Conservation (phyloP, 2,329 filamentous ascomycete genomes). For the Alternaria ethzedia region DNA sequence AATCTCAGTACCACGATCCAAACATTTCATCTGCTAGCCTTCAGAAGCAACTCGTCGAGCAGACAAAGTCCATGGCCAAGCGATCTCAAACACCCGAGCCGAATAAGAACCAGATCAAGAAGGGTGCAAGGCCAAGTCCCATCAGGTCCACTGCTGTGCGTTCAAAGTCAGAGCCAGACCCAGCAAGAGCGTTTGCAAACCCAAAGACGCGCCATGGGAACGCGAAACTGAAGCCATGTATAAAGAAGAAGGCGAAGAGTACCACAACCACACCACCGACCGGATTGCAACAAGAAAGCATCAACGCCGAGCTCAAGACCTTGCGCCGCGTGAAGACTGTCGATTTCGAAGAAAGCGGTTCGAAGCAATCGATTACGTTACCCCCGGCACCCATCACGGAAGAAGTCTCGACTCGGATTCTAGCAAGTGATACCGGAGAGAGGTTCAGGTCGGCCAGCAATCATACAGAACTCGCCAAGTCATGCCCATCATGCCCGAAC, state of each 20-base stretch:
- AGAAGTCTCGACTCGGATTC: not conserved
- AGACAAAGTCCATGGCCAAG: conserved; percentile 10
- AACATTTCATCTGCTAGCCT: conserved; percentile 13
- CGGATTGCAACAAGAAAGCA: not conserved
- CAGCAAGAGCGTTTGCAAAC: not conserved
- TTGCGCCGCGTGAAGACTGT: conserved; percentile 40
- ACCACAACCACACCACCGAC: conserved; percentile 21
- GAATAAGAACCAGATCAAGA: conserved; percentile 3
- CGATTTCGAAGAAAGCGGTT: conserved; percentile 30
- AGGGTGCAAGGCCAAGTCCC: not conserved
- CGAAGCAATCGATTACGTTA: conserved; percentile 3
- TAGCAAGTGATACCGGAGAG: not conserved
- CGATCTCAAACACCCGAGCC: not conserved
- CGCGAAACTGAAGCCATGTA: conserved; percentile 33
- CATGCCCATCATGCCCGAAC: conserved; percentile 11
- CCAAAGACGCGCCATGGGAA: not conserved
- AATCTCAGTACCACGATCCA: conserved; percentile 13
- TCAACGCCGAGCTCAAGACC: not conserved
- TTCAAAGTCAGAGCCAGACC: conserved; percentile 9
- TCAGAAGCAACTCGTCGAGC: conserved; percentile 14
- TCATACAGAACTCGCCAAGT: not conserved
- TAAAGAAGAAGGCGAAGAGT: conserved; percentile 36
- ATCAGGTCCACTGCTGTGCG: not conserved
- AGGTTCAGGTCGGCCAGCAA: not conserved
- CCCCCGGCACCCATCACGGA: conserved; percentile 6